Evolutionary conservation across 2,329 filamentous ascomycete species (phyloP).

Genomic region (Tolypocladium sp.): DNA sequence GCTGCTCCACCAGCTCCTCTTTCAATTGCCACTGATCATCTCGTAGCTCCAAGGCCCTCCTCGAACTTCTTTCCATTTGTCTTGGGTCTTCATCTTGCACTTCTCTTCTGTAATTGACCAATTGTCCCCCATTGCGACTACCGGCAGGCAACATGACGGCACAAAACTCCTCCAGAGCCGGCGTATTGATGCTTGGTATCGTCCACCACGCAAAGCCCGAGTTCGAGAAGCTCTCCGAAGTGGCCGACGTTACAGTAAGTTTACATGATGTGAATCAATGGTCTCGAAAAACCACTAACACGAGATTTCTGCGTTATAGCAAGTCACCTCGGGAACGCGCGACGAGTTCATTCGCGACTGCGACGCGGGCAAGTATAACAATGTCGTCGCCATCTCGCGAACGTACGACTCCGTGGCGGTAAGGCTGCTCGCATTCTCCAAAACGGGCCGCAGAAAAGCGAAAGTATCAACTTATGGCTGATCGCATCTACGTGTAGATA

Average conservation of each 20-base stretch:
- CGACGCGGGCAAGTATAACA: constrained; percentile 45
- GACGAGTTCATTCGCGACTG: constrained; percentile 33
- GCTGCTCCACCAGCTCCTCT: neutral
- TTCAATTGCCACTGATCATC: neutral
- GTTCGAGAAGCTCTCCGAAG: constrained; percentile 8
- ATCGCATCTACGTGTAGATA: constrained; percentile 19
- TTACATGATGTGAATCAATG: neutral
- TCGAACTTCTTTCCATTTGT: neutral
- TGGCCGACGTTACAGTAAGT: constrained; percentile 7
- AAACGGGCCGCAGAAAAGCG: no score
- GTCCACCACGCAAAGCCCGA: constrained; percentile 9
- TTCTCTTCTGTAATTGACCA: neutral
- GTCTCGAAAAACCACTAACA: neutral
- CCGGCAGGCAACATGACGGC: neutral
- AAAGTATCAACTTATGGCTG: neutral
- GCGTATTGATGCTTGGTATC: constrained; percentile 10
- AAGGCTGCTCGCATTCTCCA: neutral
- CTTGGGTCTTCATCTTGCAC: neutral
- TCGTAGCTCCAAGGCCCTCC: neutral
- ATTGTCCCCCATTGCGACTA: neutral
- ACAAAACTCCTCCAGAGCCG: neutral
- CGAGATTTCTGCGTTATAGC: neutral
- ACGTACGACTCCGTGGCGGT: constrained; percentile 30
- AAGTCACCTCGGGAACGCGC: constrained; percentile 7
- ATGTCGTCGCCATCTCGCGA: constrained; percentile 48